Conservation (phyloP, 176 grass and related monocot genomes). For the Avena sativa region DNA sequence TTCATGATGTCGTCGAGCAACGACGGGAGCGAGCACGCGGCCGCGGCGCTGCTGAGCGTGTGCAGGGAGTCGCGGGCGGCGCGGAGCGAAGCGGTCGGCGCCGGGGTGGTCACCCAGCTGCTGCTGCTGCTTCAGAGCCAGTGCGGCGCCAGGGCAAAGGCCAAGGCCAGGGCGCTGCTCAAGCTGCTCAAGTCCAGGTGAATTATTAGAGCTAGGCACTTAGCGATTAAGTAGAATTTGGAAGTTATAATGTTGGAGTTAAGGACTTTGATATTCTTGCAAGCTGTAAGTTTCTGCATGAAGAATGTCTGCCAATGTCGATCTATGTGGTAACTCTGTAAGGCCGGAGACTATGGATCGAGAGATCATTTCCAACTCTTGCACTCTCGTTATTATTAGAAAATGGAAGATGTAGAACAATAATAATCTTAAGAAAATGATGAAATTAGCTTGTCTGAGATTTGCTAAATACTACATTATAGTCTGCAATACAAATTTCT, state of each 20-base stretch:
- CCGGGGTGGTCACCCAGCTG: slow-evolving; percentile 70
- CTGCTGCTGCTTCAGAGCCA: slow-evolving; percentile 94
- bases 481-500: rapidly evolving
- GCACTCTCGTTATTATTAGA: not conserved
- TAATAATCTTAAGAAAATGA: not conserved
- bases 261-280: slow-evolving; percentile 46
- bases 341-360: not conserved
- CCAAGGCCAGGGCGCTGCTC: slow-evolving; percentile 74
- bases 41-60: slow-evolving; percentile 59
- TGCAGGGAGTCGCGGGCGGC: slow-evolving; percentile 59
- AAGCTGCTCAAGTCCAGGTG: slow-evolving; percentile 74
- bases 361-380: not conserved
- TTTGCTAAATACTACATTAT: rapidly evolving
- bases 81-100: slow-evolving; percentile 48
- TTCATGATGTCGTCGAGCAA: slow-evolving; percentile 75
- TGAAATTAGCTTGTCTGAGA: not conserved
- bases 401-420: not conserved
- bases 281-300: slow-evolving; percentile 44
- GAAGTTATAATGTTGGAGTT: not conserved
- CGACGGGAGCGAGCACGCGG: slow-evolving; percentile 84
- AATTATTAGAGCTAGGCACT: not conserved
- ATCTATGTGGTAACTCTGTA: not conserved
- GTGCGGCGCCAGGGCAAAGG: slow-evolving; percentile 66
- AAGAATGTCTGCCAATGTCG: slow-evolving; percentile 30
- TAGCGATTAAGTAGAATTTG: not conserved